These are phyloP conservation scores for Penicillium crustosum DNA, from an alignment of 2,329 filamentous ascomycete species.

Conservation along the genomic window DNA sequence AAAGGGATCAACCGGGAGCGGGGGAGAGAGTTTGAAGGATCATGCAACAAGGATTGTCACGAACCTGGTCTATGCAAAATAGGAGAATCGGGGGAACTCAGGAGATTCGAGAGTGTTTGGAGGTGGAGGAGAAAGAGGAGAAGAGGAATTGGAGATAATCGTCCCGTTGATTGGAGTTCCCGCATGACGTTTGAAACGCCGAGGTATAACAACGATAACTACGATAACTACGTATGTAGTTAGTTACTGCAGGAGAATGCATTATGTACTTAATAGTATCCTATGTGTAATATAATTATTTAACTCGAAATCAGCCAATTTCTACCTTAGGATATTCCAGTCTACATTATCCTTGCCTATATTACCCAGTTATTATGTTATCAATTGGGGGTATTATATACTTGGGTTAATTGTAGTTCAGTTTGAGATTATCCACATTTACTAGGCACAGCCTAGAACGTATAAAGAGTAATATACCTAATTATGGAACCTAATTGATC, in stretches of 20 bases:
- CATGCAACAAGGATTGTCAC: slow-evolving; percentile 15
- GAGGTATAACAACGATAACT: neutral
- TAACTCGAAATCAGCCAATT: neutral
- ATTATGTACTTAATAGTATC: neutral
- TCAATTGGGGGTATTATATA: neutral
- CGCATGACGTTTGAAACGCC: slow-evolving; percentile 2
- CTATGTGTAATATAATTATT: neutral
- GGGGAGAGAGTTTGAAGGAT: slow-evolving; percentile 11
- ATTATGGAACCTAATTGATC: neutral
- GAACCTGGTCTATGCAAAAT: slow-evolving; percentile 13
- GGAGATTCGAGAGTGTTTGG: neutral
- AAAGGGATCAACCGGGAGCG: slow-evolving; percentile 18
- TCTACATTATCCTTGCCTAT: neutral
- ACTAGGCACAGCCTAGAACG: neutral
- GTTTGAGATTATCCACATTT: neutral
- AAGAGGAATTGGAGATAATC: slow-evolving; percentile 2
- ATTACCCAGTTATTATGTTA: neutral
- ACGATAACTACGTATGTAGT: too few species aligned
- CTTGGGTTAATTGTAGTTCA: neutral
- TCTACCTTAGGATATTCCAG: neutral
- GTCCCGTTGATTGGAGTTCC: neutral
- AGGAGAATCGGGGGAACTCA: neutral
- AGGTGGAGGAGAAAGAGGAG: neutral
- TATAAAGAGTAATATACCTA: too few species aligned
- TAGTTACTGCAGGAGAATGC: neutral